phyloP scores from a whole-genome alignment of 225 moss, liverwort and hornwort species.

The Bryum argenteum region DNA sequence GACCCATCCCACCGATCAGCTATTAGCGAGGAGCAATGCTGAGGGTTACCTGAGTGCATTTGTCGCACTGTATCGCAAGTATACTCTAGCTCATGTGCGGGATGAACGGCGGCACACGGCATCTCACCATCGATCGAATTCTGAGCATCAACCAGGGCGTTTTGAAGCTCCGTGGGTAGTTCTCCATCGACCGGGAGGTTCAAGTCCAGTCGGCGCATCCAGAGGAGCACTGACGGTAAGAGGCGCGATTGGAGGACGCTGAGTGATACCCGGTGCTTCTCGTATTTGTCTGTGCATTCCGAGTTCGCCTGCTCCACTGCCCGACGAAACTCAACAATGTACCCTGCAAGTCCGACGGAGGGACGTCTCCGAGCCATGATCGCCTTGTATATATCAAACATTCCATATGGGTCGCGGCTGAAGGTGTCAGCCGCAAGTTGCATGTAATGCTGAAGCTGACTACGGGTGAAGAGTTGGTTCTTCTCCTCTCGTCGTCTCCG shows the following conservation, averaged over 20 bases:
- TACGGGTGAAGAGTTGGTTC: background rate
- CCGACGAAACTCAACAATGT: background rate
- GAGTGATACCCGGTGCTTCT: background rate
- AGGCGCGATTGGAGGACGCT: background rate
- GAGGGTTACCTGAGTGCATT: background rate
- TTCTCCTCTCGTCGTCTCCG: fast-evolving
- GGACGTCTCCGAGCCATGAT: background rate
- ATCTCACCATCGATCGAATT: fast-evolving
- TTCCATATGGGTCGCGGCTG: too few species aligned
- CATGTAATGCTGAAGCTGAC: background rate
- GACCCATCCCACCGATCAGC: background rate
- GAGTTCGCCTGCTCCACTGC: background rate
- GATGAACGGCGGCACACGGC: background rate
- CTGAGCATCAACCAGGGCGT: background rate
- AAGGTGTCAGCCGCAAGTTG: background rate
- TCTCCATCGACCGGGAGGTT: fast-evolving
- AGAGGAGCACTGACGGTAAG: background rate
- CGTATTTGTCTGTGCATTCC: fast-evolving
- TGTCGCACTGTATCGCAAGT: fast-evolving
- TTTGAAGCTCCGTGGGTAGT: background rate
- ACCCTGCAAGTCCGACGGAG: background rate
- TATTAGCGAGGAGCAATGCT: too few species aligned
- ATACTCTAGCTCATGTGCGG: background rate
- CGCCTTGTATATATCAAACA: background rate
- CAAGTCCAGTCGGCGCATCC: background rate